Base-by-base conservation (phyloP, 1,284 basidiomycete species). In the Austropuccinia psidii region DNA sequence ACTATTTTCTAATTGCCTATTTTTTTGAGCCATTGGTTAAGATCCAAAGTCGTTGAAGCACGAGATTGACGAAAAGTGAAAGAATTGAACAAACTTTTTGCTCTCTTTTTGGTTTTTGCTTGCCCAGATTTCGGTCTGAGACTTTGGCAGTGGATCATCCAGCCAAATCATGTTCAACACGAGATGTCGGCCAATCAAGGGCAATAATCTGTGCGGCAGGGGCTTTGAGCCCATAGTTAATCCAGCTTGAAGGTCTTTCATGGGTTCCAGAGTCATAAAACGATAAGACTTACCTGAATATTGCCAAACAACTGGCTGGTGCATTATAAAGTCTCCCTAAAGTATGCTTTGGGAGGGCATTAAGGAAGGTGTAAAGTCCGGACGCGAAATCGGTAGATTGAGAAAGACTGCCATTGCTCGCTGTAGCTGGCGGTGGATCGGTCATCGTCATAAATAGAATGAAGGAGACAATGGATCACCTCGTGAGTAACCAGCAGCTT, bases 111-210 rank as follows among this genome's bases (percentile, higher is more conserved):
- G 87, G 41, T 88, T 80, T 41, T 77, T 77, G n/a, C 81, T 86
- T 24, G 94, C 87, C 88, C 94, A 93, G 2, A 88, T 86, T n/a
- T 87, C 84, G 84, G 96, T 87, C 0, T 91, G 90, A 8, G 85
- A 82, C 13, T 84, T 82, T 0, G 86, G 83, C 52, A 96, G 86
- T 0, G 89, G 83, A 17, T 86, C 86, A 78, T 97, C 91, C 7
- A 95, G 85, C 91, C 96, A 99, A 9, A 98, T 83, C 66, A 93
- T 80, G 79, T 91, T 91, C 86, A 97, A 89, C 52, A 97, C 87
- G 37, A 98, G 85, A 81, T 98, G 94, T 47, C 93, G 85, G 77
- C 93, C 91, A 41, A 96, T 82, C 27, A 91, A 88, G 2, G 88
- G 89, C 27, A 98, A 83, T 24, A 98, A 84, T 62, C 94, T 94